Base-by-base conservation (phyloP, 352 stramenopile species). In the Globisporangium parvum region DNA sequence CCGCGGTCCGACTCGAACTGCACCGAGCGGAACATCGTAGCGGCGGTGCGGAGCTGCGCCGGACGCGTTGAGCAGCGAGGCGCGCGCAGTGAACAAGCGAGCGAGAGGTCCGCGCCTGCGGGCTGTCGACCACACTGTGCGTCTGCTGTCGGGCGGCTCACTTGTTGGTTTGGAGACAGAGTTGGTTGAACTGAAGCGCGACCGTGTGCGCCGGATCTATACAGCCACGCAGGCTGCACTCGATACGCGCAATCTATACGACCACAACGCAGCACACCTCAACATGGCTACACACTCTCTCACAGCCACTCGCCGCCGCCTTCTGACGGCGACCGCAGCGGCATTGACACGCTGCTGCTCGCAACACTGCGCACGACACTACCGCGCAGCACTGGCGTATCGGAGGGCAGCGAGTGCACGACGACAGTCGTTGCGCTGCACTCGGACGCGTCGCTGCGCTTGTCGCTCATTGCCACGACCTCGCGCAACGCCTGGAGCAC, bases 1-100 rank as follows among this genome's bases (percentile, higher is more conserved):
- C 85, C 85, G 24, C 74, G 73, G 61, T 90, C 78, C 31, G 71
- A 87, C 62, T 66, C 72, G 67, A 95, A 95, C 63, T 91, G 84
- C 56, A 67, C 65, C 51, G 79, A 93, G 51, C 59, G 66, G 59
- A 88, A 82, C 80, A 91, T 91, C 57, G 42, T 42, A 18, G 10
- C n/a, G n/a, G 18, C 41, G 18, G 4, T 18, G 15, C 15, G 39
- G 20, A 21, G 6, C 9, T 20, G 28, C 17, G 28, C 24, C 24
- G 10, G 18, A 21, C 15, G 39, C 15, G 5, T 45, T 20, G 39
- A 8, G 14, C 39, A 20, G 14, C 5, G 0, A 45, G 14, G 15
- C 20, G 39, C 39, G n/a, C n/a, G n/a, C n/a, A 37, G 31, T 8
- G 31, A 37, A 8, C 31, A 8, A 37, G 31, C 31, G 31, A 3